Conservation (phyloP, 768 basidiomycete species). For the Pisolithus marmoratus region DNA sequence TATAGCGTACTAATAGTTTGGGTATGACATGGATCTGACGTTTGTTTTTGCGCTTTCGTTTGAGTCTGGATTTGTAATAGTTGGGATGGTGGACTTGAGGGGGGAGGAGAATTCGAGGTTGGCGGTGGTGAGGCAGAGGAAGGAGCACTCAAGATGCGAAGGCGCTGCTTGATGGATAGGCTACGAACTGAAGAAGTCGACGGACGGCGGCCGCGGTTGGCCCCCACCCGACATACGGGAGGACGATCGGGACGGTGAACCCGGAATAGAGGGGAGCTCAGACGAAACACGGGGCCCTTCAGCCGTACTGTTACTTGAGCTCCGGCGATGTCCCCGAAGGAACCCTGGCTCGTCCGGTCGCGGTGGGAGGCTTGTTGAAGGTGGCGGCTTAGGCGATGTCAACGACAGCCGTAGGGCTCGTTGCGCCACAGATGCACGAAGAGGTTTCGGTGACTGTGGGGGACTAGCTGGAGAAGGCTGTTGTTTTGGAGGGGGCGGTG, state of each 20-base stretch:
- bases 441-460: conserved; percentile 25
- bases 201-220: conserved; percentile 19
- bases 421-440: conserved; percentile 54
- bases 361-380: conserved; percentile 54
- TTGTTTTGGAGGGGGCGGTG: background rate
- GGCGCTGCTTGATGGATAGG: conserved; percentile 53
- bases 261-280: conserved; percentile 39
- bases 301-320: conserved; percentile 33
- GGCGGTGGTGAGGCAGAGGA: conserved; percentile 22
- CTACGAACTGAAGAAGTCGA: conserved; percentile 14
- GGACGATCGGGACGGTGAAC: conserved; percentile 36
- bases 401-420: conserved; percentile 55
- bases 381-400: conserved; percentile 60
- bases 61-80: background rate
- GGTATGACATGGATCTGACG: background rate
- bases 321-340: conserved; percentile 22
- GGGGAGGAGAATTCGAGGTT: background rate
- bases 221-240: conserved; percentile 29
- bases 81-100: too few species aligned
- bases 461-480: conserved; percentile 1
- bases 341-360: conserved; percentile 52
- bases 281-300: conserved; percentile 5
- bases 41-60: background rate
- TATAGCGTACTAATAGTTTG: background rate
- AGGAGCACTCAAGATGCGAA: conserved; percentile 42